Evolutionary conservation across 768 basidiomycete genomes (phyloP).

Genomic region (Suillus subalutaceus): DNA sequence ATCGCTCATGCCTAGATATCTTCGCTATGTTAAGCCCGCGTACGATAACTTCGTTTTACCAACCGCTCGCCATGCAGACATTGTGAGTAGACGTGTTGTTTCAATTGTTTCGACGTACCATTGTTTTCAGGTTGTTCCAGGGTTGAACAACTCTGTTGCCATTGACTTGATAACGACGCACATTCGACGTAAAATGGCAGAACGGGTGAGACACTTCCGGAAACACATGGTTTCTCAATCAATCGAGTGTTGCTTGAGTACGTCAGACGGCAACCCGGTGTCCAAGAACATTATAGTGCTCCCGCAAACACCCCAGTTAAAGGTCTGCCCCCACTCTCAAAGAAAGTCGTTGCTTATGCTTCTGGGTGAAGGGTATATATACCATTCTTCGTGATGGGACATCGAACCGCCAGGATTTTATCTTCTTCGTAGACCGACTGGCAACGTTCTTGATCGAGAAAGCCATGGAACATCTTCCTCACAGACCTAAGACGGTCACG

Average conservation of each 20-base stretch:
- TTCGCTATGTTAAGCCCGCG: conserved; percentile 93
- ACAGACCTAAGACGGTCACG: conserved; percentile 54
- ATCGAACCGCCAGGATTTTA: conserved; percentile 83
- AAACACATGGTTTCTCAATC: conserved; percentile 65
- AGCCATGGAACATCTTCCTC: conserved; percentile 84
- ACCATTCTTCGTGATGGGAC: conserved; percentile 78
- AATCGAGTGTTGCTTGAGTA: conserved; percentile 37
- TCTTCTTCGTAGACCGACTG: conserved; percentile 89
- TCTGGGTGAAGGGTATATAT: conserved; percentile 71
- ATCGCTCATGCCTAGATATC: conserved; percentile 56
- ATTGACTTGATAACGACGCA: conserved; percentile 94
- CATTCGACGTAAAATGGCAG: conserved; percentile 79
- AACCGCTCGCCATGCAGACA: conserved; percentile 85
- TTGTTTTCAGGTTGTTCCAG: conserved; percentile 86
- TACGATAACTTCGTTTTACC: conserved; percentile 95
- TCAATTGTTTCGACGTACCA: not conserved
- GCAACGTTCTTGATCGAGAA: conserved; percentile 84
- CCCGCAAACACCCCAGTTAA: conserved; percentile 78
- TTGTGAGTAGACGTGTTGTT: conserved; percentile 48
- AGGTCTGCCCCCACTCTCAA: conserved; percentile 45
- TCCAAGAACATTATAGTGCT: conserved; percentile 65
- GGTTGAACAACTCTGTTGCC: conserved; percentile 84
- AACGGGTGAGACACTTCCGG: conserved; percentile 74
- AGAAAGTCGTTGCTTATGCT: not conserved
- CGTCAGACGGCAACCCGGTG: conserved; percentile 42